phyloP scores from a whole-genome alignment of 1,284 basidiomycete genomes.

The Takashimella tepidaria region DNA sequence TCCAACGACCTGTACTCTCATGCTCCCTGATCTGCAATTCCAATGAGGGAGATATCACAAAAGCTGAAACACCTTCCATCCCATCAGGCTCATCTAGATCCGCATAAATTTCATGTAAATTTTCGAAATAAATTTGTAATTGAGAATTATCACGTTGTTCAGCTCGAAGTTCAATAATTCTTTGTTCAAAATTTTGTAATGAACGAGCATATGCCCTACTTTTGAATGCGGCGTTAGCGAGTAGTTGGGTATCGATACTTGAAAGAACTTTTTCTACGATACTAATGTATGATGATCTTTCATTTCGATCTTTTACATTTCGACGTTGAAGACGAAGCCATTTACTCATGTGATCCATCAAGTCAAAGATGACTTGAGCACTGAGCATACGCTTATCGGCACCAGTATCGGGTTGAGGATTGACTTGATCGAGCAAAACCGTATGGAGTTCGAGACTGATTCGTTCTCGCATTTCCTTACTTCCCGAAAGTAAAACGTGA shows the following conservation, averaged over 20 bases:
- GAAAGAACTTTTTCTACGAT: conserved; percentile 70
- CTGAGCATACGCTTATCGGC: conserved; percentile 75
- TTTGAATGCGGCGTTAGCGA: conserved; percentile 88
- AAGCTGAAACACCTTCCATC: conserved; percentile 94
- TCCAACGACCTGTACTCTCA: conserved; percentile 96
- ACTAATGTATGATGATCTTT: conserved; percentile 54
- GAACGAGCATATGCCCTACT: conserved; percentile 93
- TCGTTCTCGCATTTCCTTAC: conserved; percentile 57
- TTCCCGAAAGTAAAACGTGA: conserved; percentile 75
- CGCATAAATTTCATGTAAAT: conserved; percentile 92
- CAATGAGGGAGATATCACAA: conserved; percentile 81
- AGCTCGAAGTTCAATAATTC: conserved; percentile 56
- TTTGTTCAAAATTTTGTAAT: conserved; percentile 89
- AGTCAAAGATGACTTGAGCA: conserved; percentile 89
- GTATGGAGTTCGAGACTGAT: conserved; percentile 73
- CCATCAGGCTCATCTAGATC: conserved; percentile 96
- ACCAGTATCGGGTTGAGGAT: conserved; percentile 42
- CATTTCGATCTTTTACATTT: conserved; percentile 18
- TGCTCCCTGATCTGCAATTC: conserved; percentile 98
- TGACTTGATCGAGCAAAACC: conserved; percentile 83
- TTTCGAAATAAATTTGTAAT: conserved; percentile 78
- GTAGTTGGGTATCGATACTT: conserved; percentile 78
- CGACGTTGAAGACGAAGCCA: conserved; percentile 66
- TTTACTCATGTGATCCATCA: conserved; percentile 91
- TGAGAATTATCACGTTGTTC: conserved; percentile 50